Conservation (phyloP, 371 early-diverging fungal species). For the Nematocida ironsii region DNA sequence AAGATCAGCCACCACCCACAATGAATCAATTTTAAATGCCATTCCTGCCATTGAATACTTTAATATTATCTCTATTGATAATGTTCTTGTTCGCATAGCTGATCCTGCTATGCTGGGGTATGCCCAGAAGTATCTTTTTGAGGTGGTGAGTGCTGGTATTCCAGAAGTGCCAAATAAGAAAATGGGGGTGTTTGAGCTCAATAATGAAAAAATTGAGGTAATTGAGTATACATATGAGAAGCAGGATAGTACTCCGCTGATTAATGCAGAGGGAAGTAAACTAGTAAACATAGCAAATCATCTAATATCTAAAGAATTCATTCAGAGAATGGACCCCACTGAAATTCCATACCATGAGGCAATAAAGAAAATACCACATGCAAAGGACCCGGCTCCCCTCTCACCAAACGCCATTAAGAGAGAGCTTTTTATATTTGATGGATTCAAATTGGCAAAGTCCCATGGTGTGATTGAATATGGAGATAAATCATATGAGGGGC, state of each 20-base stretch:
- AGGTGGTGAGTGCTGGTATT: constrained; percentile 66
- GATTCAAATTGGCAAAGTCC: constrained; percentile 60
- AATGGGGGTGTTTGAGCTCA: constrained; percentile 48
- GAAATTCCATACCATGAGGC: constrained; percentile 62
- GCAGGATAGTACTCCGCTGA: neutral
- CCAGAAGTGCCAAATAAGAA: constrained; percentile 53
- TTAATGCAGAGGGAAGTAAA: neutral
- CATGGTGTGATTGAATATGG: constrained; percentile 61
- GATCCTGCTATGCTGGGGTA: constrained; percentile 66
- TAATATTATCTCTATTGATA: constrained; percentile 69
- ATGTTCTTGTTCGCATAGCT: constrained; percentile 66
- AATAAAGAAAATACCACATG: constrained; percentile 65
- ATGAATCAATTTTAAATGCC: neutral
- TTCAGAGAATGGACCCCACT: constrained; percentile 52
- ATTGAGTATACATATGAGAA: constrained; percentile 22
- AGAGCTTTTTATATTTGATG: constrained; percentile 70
- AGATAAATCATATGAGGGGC: constrained; percentile 34
- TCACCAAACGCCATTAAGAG: constrained; percentile 65
- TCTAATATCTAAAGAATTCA: constrained; percentile 54
- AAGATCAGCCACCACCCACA: neutral
- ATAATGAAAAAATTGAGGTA: constrained; percentile 50
- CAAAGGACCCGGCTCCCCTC: constrained; percentile 34
- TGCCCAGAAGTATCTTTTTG: constrained; percentile 36
- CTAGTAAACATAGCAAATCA: constrained; percentile 69
- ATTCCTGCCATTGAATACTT: constrained; percentile 37